A percentile compares a stretch with the other conserved stretches of the same genome.
phyloP scores from a whole-genome alignment of 139 green algal genomes.

The Asterochloris sp. region DNA sequence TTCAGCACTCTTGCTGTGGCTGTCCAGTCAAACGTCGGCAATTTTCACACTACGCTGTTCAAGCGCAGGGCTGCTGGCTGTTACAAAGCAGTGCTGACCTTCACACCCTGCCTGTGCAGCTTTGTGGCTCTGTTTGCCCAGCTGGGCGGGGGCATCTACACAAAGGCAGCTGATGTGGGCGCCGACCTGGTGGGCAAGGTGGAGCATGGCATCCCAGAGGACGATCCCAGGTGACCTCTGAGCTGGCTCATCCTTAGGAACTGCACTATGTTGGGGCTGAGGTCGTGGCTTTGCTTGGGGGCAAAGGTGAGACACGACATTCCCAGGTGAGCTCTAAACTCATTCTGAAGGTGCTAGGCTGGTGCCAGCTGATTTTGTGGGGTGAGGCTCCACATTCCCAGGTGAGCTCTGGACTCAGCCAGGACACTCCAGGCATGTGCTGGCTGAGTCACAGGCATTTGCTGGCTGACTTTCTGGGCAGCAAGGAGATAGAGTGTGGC shows the following conservation, averaged over 20 bases:
- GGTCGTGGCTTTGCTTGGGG: background rate
- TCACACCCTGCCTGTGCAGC: constrained; percentile 26
- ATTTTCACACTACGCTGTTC: constrained; percentile 15
- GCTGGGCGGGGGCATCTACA: constrained; percentile 73
- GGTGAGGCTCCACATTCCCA: too few species aligned
- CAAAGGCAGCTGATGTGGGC: constrained; percentile 75
- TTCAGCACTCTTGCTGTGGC: too few species aligned
- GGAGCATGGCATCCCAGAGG: constrained; percentile 71
- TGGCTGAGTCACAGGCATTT: too few species aligned
- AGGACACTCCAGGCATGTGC: too few species aligned
- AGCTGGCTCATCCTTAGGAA: background rate
- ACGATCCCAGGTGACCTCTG: constrained; percentile 48
- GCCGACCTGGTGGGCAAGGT: constrained; percentile 79
- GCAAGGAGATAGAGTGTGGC: too few species aligned
- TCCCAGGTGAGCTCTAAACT: too few species aligned
- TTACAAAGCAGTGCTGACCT: constrained; percentile 26
- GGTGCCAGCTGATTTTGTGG: too few species aligned
- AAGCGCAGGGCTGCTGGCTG: constrained; percentile 36
- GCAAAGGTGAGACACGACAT: background rate
- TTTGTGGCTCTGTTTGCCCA: constrained; percentile 68
- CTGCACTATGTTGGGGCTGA: background rate
- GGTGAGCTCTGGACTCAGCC: too few species aligned
- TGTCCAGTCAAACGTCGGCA: background rate
- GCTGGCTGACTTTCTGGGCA: too few species aligned
- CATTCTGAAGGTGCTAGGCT: too few species aligned